phyloP scores from a whole-genome alignment of 495 filamentous ascomycete genomes.

The Trichoderma gamsii region DNA sequence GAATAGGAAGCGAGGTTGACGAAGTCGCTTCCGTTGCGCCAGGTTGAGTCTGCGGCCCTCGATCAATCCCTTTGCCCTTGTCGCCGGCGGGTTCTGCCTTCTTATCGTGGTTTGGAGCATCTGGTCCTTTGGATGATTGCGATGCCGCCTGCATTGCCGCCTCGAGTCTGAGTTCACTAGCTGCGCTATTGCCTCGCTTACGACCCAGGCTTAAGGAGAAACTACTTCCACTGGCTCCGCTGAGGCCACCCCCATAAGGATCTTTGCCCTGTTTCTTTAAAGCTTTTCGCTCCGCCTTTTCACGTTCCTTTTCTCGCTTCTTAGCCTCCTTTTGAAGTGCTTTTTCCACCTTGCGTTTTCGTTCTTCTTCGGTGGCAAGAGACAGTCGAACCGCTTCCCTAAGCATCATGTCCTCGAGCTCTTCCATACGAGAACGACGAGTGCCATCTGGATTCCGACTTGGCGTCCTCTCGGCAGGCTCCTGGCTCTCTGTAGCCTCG shows the following conservation, averaged over 20 bases:
- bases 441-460: constrained; percentile 24
- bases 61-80: constrained; percentile 82
- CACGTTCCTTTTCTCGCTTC: constrained; percentile 72
- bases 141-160: constrained; percentile 31
- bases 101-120: constrained; percentile 17
- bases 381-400: constrained; percentile 90
- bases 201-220: constrained; percentile 43
- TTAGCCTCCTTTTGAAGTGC: constrained; percentile 74
- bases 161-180: constrained; percentile 44
- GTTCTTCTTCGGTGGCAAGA: constrained; percentile 83
- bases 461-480: constrained; percentile 24
- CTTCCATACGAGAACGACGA: constrained; percentile 67
- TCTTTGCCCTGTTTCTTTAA: constrained; percentile 54
- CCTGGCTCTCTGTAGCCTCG: constrained; percentile 27
- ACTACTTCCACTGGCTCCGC: constrained; percentile 47
- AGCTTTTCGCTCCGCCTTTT: constrained; percentile 76
- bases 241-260: constrained; percentile 41
- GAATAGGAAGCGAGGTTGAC: constrained; percentile 25
- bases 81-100: constrained; percentile 25
- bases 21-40: constrained; percentile 23
- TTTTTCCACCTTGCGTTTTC: constrained; percentile 74
- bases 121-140: constrained; percentile 18
- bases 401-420: constrained; percentile 97
- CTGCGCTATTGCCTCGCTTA: constrained; percentile 49
- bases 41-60: constrained; percentile 30